Conservation (phyloP, 345 rosid genomes). For the Gossypium sturtianum region DNA sequence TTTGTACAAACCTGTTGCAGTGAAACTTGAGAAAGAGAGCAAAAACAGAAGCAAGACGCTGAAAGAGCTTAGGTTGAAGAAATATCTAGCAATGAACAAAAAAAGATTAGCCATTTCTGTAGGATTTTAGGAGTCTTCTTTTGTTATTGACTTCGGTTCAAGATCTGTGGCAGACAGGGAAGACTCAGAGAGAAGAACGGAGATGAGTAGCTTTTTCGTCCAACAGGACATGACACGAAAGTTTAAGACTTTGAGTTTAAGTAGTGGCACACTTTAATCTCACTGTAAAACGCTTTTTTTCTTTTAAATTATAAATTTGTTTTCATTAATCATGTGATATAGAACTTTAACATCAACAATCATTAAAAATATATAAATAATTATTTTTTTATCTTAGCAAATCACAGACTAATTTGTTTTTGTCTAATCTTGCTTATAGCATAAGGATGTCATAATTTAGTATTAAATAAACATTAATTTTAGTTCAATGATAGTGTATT, state of each 20-base stretch:
- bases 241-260: not conserved
- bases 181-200: slow-evolving; percentile 16
- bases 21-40: slow-evolving; percentile 37
- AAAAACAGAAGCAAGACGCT: slow-evolving; percentile 30
- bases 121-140: slow-evolving; percentile 16
- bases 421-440: not conserved
- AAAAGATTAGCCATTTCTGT: slow-evolving; percentile 32
- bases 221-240: not conserved
- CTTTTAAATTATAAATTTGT: too few relatives aligned
- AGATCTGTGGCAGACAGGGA: not conserved
- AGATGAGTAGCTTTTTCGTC: not conserved
- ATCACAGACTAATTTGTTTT: not conserved
- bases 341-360: too few relatives aligned
- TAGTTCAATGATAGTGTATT: too few relatives aligned
- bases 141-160: not conserved
- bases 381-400: too few relatives aligned
- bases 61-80: slow-evolving; percentile 16
- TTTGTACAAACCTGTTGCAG: slow-evolving; percentile 42
- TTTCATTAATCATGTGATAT: too few relatives aligned
- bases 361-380: too few relatives aligned
- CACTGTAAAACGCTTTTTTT: not conserved
- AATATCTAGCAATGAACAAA: slow-evolving; percentile 18
- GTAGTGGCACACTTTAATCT: slow-evolving; percentile 18
- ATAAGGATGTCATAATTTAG: not conserved
- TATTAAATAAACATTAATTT: too few relatives aligned